These are phyloP conservation scores for Botrytis fabae DNA, from an alignment of 2,329 filamentous ascomycete genomes.

Conservation along the genomic window DNA sequence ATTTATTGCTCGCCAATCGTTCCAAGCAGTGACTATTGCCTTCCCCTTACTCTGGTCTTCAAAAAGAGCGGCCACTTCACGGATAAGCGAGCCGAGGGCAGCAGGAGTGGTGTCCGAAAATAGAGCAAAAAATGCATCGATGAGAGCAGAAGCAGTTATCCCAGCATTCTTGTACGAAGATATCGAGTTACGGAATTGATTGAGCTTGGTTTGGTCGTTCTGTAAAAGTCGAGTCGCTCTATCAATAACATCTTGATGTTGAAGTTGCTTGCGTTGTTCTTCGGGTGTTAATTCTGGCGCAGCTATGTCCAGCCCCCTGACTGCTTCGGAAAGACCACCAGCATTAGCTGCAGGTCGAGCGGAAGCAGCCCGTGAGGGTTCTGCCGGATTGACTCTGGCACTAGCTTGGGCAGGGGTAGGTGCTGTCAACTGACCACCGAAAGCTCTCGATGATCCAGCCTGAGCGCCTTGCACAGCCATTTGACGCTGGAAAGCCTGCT, in stretches of 20 bases:
- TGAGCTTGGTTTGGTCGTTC: conserved; percentile 73
- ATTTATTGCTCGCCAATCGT: conserved; percentile 92
- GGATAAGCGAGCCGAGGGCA: conserved; percentile 83
- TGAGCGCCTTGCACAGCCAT: conserved; percentile 89
- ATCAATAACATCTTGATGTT: conserved; percentile 82
- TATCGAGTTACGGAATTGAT: conserved; percentile 75
- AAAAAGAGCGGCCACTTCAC: conserved; percentile 90
- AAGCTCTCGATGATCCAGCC: conserved; percentile 74
- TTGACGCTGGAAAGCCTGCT: conserved; percentile 88
- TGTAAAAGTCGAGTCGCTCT: conserved; percentile 78
- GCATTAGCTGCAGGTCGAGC: conserved; percentile 26
- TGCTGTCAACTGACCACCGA: conserved; percentile 76
- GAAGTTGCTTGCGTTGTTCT: conserved; percentile 76
- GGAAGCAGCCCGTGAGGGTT: conserved; percentile 24
- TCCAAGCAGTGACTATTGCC: conserved; percentile 79
- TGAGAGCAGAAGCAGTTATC: conserved; percentile 72
- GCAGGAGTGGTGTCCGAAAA: conserved; percentile 76
- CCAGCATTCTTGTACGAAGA: conserved; percentile 72
- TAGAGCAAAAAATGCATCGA: conserved; percentile 83
- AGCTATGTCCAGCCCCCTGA: conserved; percentile 44
- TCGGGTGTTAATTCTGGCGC: conserved; percentile 63
- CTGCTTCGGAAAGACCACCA: conserved; percentile 7
- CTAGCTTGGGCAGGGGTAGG: conserved; percentile 45
- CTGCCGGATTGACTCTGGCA: conserved; percentile 19
- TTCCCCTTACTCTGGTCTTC: conserved; percentile 77